A percentile compares a stretch with the other conserved stretches of the same genome.
These are phyloP conservation scores for Herpotrichia juniperi DNA, from an alignment of 2,329 filamentous ascomycete species.

Conservation along the genomic window DNA sequence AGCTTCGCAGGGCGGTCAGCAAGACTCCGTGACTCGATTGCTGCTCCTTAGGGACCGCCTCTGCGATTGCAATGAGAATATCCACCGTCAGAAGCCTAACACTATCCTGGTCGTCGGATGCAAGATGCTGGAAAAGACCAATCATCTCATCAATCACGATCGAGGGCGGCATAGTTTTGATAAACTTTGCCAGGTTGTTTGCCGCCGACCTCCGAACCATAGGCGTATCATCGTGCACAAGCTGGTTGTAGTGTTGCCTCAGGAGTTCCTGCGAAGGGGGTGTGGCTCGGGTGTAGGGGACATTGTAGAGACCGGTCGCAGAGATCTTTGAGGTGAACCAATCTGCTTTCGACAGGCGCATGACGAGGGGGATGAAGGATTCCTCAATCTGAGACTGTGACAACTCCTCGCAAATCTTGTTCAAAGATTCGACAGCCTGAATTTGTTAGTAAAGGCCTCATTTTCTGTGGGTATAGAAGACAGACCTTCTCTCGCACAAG, in stretches of 20 bases:
- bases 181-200: conserved; percentile 95
- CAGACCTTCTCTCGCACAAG: conserved; percentile 94
- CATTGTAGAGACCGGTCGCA: conserved; percentile 91
- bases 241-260: conserved; percentile 85
- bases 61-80: conserved; percentile 93
- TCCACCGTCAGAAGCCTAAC: conserved; percentile 95
- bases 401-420: conserved; percentile 96
- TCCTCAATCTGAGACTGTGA: conserved; percentile 94
- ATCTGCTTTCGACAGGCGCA: conserved; percentile 97
- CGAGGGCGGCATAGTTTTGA: conserved; percentile 91
- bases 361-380: conserved; percentile 93
- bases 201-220: conserved; percentile 98
- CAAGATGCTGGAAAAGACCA: conserved; percentile 95
- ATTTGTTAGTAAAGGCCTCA: conserved; percentile 32
- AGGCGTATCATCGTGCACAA: conserved; percentile 97
- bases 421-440: conserved; percentile 96
- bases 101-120: conserved; percentile 96
- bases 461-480: not conserved
- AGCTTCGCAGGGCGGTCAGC: conserved; percentile 83
- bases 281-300: conserved; percentile 90
- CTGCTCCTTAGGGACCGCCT: conserved; percentile 97
- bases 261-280: conserved; percentile 88
- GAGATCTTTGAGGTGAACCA: conserved; percentile 99
- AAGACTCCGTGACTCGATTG: conserved; percentile 95
- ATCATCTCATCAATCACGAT: conserved; percentile 99